A percentile compares a stretch with the other conserved stretches of the same genome.
phyloP scores from a whole-genome alignment of 768 basidiomycete species.

The Boletus rubropictus region DNA sequence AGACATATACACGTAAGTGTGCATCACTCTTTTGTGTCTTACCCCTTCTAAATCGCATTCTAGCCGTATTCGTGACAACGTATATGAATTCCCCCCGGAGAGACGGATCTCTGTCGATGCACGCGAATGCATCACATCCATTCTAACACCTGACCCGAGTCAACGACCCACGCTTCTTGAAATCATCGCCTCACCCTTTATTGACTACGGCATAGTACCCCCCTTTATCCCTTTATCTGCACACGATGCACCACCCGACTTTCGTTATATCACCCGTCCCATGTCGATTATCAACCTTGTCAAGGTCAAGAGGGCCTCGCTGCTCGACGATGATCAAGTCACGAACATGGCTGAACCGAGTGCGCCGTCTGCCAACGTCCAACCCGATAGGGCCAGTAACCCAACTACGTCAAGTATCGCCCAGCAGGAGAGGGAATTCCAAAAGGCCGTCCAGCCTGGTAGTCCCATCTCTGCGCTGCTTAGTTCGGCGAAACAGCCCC shows the following conservation, averaged over 20 bases:
- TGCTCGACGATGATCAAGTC: conserved; percentile 59
- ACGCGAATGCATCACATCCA: conserved; percentile 72
- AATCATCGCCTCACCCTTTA: conserved; percentile 82
- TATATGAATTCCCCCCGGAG: conserved; percentile 86
- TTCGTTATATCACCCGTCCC: conserved; percentile 54
- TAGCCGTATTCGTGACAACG: conserved; percentile 89
- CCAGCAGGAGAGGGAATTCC: conserved; percentile 94
- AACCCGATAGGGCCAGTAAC: conserved; percentile 26
- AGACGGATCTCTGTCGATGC: conserved; percentile 65
- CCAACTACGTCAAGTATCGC: conserved; percentile 59
- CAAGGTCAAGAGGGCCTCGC: conserved; percentile 53
- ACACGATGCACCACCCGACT: conserved; percentile 71
- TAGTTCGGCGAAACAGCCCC: conserved; percentile 81
- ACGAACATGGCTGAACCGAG: conserved; percentile 41
- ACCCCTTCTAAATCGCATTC: conserved; percentile 5
- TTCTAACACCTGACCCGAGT: conserved; percentile 80
- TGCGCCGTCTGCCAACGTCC: conserved; percentile 18
- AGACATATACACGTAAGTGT: conserved; percentile 80
- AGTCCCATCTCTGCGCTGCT: conserved; percentile 90
- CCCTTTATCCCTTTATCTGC: conserved; percentile 75
- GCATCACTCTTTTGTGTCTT: background rate
- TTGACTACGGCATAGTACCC: conserved; percentile 76
- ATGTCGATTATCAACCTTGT: conserved; percentile 66
- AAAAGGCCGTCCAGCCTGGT: conserved; percentile 90
- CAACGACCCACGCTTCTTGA: conserved; percentile 78